These are phyloP conservation scores for Zasmidium cellare DNA, from an alignment of 2,329 filamentous ascomycete species.

Conservation along the genomic window DNA sequence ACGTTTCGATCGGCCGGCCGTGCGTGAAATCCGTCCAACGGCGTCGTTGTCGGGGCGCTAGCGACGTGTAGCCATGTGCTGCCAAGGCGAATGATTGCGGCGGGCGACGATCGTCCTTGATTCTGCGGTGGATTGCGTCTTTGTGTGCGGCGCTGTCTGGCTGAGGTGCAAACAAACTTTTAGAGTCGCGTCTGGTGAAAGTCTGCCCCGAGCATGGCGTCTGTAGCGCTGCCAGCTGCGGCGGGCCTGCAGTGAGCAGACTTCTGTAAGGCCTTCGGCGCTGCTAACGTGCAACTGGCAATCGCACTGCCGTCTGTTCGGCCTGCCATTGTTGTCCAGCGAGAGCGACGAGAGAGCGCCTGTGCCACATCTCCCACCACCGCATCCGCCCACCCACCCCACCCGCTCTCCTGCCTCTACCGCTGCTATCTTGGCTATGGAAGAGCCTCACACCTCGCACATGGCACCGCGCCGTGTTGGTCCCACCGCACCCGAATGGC, in stretches of 20 bases:
- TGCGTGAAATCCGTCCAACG: constrained; percentile 8
- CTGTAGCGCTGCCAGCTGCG: neutral
- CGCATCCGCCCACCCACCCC: neutral
- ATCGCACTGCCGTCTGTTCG: neutral
- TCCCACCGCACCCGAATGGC: neutral
- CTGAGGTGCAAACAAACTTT: constrained; percentile 6
- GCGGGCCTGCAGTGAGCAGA: neutral
- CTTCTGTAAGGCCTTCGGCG: neutral
- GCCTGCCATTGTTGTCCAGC: too few relatives aligned
- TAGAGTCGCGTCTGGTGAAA: constrained; percentile 7
- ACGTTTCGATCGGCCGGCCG: constrained; percentile 6
- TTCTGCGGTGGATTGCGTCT: neutral
- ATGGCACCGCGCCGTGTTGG: too few relatives aligned
- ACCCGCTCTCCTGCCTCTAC: neutral
- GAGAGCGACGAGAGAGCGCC: neutral
- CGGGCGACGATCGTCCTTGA: neutral
- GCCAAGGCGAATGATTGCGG: constrained; percentile 3
- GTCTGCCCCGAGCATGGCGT: constrained; percentile 1
- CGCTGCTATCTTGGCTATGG: neutral
- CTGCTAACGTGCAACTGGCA: neutral
- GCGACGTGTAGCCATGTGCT: constrained; percentile 10
- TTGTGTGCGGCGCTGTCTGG: constrained; percentile 1
- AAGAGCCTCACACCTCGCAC: too few relatives aligned
- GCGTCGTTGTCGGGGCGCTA: neutral
- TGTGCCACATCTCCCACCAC: neutral